phyloP scores from a whole-genome alignment of 306 rosid species.

The Styphnolobium japonicum region DNA sequence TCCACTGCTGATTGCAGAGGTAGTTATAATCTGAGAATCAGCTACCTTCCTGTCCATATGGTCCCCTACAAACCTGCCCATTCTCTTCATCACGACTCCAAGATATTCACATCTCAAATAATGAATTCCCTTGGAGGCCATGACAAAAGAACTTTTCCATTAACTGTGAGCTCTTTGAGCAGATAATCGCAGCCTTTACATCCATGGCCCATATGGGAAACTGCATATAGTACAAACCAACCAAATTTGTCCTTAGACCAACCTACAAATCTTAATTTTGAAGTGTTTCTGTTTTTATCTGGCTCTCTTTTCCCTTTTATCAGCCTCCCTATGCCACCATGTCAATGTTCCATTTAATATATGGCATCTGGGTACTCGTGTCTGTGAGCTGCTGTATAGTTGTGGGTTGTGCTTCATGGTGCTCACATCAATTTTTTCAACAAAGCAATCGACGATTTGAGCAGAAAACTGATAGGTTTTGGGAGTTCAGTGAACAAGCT shows the following conservation, averaged over 20 bases:
- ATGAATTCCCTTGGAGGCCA: constrained; percentile 10
- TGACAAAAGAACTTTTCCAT: background rate
- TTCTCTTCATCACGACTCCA: constrained; percentile 1
- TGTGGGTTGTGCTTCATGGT: constrained; percentile 49
- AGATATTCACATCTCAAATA: background rate
- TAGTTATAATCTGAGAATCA: constrained; percentile 24
- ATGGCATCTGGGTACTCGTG: constrained; percentile 49
- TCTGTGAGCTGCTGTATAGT: constrained; percentile 26
- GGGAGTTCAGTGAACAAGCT: constrained; percentile 71
- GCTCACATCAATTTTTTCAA: constrained; percentile 49
- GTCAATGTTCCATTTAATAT: constrained; percentile 49
- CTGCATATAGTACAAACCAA: constrained; percentile 28
- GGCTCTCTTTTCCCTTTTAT: background rate
- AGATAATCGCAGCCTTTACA: constrained; percentile 7
- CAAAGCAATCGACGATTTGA: constrained; percentile 47
- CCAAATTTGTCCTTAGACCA: constrained; percentile 19
- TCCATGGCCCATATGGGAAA: constrained; percentile 42
- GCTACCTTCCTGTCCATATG: constrained; percentile 29
- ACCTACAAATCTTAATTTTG: constrained; percentile 18
- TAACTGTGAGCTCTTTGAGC: constrained; percentile 24
- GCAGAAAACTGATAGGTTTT: constrained; percentile 78
- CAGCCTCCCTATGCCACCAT: constrained; percentile 42
- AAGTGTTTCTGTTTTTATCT: constrained; percentile 21
- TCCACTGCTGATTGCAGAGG: background rate
- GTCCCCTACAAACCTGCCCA: constrained; percentile 21